phyloP scores from a whole-genome alignment of 2,329 filamentous ascomycete genomes.

The Penicillium nordicum region DNA sequence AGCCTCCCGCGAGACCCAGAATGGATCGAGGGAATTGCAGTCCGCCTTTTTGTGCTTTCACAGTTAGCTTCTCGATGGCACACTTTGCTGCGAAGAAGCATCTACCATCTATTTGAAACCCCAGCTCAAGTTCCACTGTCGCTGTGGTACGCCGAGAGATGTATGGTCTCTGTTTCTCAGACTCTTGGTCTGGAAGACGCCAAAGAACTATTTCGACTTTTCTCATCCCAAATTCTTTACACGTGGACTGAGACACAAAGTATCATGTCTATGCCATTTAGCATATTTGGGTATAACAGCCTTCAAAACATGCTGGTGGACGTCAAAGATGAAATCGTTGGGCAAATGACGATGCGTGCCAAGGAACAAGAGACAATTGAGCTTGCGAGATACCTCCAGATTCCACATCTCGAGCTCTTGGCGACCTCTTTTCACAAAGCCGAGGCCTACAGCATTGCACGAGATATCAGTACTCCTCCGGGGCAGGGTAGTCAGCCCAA shows the following conservation, averaged over 20 bases:
- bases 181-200: conserved; percentile 64
- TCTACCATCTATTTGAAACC: conserved; percentile 92
- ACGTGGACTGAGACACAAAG: conserved; percentile 74
- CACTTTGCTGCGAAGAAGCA: conserved; percentile 77
- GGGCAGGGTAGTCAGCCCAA: conserved; percentile 46
- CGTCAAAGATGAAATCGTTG: conserved; percentile 72
- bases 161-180: conserved; percentile 63
- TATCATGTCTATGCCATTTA: conserved; percentile 72
- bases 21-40: conserved; percentile 76
- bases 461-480: conserved; percentile 59
- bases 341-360: conserved; percentile 77
- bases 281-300: conserved; percentile 74
- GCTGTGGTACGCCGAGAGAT: conserved; percentile 67
- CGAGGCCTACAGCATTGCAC: conserved; percentile 78
- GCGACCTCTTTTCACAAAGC: conserved; percentile 69
- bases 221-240: conserved; percentile 83
- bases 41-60: conserved; percentile 73
- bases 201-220: conserved; percentile 72
- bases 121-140: conserved; percentile 68
- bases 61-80: conserved; percentile 79
- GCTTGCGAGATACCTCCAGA: conserved; percentile 58
- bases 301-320: conserved; percentile 67
- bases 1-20: conserved; percentile 71
- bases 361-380: conserved; percentile 61
- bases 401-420: conserved; percentile 58